Evolutionary conservation across 345 rosid genomes (phyloP).

Genomic region (Atalantia buxifolia): DNA sequence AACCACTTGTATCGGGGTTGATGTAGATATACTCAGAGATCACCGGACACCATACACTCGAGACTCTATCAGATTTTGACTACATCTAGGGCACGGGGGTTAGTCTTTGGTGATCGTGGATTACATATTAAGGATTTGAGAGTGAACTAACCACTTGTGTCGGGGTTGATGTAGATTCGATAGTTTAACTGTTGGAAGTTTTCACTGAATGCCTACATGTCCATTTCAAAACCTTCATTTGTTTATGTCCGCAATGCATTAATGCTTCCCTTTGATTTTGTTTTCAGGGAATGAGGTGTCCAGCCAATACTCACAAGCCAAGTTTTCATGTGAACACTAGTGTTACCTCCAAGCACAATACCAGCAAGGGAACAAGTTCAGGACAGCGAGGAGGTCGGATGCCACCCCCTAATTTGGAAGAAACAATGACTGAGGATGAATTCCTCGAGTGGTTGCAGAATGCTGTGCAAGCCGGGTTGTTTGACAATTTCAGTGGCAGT

Average conservation of each 20-base stretch:
- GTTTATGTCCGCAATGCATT: not conserved
- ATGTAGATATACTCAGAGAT: not conserved
- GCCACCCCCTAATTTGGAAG: constrained; percentile 63
- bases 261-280: not conserved
- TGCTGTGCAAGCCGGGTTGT: constrained; percentile 75
- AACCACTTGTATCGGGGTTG: not conserved
- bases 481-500: constrained; percentile 44
- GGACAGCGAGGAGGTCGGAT: constrained; percentile 58
- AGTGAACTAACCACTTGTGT: not conserved
- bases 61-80: not conserved
- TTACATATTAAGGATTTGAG: not conserved
- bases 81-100: not conserved
- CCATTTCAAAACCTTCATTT: not conserved
- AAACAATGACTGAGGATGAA: constrained; percentile 88
- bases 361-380: constrained; percentile 53
- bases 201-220: not conserved
- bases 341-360: constrained; percentile 44
- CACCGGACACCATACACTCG: not conserved
- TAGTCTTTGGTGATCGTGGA: not conserved
- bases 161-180: not conserved
- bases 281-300: constrained; percentile 94
- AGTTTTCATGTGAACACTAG: constrained; percentile 94
- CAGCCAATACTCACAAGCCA: constrained; percentile 91
- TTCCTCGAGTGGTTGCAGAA: constrained; percentile 86
- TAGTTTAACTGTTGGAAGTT: not conserved